Conservation (phyloP, 1,284 basidiomycete genomes). For the Ustilago trichophora region DNA sequence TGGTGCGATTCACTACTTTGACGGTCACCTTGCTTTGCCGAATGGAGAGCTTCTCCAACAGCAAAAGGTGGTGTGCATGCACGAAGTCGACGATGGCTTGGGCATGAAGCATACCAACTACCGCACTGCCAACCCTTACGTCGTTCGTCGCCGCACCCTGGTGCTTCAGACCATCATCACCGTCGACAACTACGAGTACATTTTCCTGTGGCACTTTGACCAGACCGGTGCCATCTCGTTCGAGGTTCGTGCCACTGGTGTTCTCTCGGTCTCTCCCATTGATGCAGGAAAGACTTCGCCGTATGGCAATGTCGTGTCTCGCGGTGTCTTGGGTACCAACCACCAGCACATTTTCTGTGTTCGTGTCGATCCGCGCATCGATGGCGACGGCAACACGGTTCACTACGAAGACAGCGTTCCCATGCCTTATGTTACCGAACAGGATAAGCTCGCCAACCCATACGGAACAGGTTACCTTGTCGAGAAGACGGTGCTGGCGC, state of each 20-base stretch:
- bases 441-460: constrained; percentile 66
- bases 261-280: constrained; percentile 69
- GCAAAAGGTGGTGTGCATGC: constrained; percentile 84
- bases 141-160: constrained; percentile 80
- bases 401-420: constrained; percentile 64
- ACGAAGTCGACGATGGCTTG: constrained; percentile 86
- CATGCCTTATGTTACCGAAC: constrained; percentile 64
- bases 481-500: constrained; percentile 62
- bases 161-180: constrained; percentile 89
- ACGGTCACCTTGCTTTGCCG: constrained; percentile 62
- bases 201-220: constrained; percentile 81
- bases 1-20: constrained; percentile 66
- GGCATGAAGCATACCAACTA: constrained; percentile 76
- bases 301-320: constrained; percentile 81
- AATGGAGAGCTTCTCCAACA: constrained; percentile 50
- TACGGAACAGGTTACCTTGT: constrained; percentile 65
- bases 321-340: constrained; percentile 85
- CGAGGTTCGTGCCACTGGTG: constrained; percentile 83
- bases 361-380: constrained; percentile 90
- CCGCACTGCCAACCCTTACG: constrained; percentile 77
- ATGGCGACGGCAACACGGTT: constrained; percentile 84
- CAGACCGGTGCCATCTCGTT: constrained; percentile 81
- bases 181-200: constrained; percentile 83
- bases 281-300: constrained; percentile 67
- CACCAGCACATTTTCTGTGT: constrained; percentile 85